Evolutionary conservation across 2,329 filamentous ascomycete genomes (phyloP).

Genomic region (Hypoxylon sp.): DNA sequence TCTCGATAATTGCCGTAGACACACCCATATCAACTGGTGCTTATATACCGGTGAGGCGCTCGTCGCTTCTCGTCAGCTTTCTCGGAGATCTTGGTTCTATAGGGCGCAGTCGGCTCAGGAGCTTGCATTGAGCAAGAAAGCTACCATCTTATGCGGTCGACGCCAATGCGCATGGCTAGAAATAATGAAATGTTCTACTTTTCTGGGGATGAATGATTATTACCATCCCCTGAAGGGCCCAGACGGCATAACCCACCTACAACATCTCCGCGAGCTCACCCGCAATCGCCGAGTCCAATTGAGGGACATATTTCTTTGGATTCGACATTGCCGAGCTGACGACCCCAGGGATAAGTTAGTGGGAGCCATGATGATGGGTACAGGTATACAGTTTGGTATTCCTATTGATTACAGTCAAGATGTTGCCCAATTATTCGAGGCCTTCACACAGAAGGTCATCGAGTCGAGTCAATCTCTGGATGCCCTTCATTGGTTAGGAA

Average conservation of each 20-base stretch:
- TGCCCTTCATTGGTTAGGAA: constrained; percentile 33
- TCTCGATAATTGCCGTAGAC: constrained; percentile 29
- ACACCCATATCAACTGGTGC: constrained; percentile 37
- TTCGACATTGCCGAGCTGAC: constrained; percentile 24
- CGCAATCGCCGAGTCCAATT: constrained; percentile 4
- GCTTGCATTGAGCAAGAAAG: constrained; percentile 16
- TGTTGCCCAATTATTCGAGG: constrained; percentile 10
- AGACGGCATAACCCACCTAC: constrained; percentile 28
- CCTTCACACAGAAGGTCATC: constrained; percentile 28
- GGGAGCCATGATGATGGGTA: constrained; percentile 15
- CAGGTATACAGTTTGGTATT: constrained; percentile 1
- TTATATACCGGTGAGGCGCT: constrained; percentile 31
- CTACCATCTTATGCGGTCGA: constrained; percentile 28
- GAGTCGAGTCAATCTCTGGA: constrained; percentile 22
- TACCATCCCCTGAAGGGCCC: constrained; percentile 34
- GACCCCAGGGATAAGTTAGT: constrained; percentile 35
- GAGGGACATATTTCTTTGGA: constrained; percentile 23
- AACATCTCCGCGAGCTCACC: constrained; percentile 24
- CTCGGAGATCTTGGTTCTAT: constrained; percentile 32
- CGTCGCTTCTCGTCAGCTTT: constrained; percentile 26
- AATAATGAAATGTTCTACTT: constrained; percentile 26
- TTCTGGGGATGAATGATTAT: constrained; percentile 15
- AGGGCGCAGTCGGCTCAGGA: constrained; percentile 20
- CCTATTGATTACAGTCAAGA: constrained; percentile 17
- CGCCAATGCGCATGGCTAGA: constrained; percentile 23